Conservation (phyloP, 1,284 basidiomycete species). For the Schizophyllum amplum region DNA sequence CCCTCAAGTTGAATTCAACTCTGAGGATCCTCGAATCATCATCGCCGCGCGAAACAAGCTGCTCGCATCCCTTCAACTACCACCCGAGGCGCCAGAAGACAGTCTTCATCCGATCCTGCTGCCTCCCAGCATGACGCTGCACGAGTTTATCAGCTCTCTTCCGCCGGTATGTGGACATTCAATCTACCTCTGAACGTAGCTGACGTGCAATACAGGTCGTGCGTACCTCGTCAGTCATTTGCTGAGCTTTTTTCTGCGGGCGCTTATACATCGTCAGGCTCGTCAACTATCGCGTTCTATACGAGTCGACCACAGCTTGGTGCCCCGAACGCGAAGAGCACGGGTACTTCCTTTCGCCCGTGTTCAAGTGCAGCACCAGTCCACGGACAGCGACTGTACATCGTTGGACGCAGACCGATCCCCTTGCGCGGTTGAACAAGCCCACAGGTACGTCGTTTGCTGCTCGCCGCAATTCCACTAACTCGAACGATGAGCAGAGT, state of each 20-base stretch:
- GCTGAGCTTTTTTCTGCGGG: no score
- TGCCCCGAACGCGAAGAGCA: conserved; percentile 73
- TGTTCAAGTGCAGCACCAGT: conserved; percentile 70
- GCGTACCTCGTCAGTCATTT: no score
- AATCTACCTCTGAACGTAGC: conserved; percentile 10
- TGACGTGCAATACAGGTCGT: conserved; percentile 43
- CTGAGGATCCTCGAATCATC: conserved; percentile 36
- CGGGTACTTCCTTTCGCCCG: conserved; percentile 62
- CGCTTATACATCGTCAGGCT: no score
- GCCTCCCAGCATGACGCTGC: conserved; percentile 50
- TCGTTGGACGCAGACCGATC: conserved; percentile 55
- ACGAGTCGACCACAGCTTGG: conserved; percentile 62
- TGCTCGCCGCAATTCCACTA: not conserved
- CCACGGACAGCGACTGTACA: conserved; percentile 65
- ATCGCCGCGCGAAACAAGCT: conserved; percentile 45
- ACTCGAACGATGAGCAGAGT: conserved; percentile 37
- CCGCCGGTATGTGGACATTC: conserved; percentile 39
- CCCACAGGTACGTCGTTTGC: conserved; percentile 44
- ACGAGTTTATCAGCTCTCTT: conserved; percentile 59
- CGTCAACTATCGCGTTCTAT: conserved; percentile 54
- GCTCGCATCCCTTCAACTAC: conserved; percentile 52
- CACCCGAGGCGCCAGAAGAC: conserved; percentile 51
- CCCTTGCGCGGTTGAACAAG: conserved; percentile 45
- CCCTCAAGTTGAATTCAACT: not conserved
- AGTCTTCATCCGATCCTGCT: conserved; percentile 59